A percentile compares a stretch with the other conserved stretches of the same genome.
phyloP scores from a whole-genome alignment of 768 basidiomycete genomes.

The Tricholoma hemisulphureum region DNA sequence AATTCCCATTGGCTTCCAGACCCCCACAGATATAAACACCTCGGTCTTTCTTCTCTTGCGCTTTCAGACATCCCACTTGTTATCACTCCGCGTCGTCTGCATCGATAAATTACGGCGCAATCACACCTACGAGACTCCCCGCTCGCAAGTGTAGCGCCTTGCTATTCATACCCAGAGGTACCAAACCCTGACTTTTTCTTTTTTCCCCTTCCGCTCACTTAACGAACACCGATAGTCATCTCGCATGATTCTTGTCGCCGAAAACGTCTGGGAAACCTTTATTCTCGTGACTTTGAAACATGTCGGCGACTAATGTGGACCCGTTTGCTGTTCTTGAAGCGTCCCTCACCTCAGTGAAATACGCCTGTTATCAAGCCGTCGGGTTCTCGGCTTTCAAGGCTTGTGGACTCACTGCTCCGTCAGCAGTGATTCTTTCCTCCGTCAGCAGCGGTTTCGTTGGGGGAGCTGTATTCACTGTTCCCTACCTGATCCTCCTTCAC shows the following conservation, averaged over 20 bases:
- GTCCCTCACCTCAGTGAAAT: constrained; percentile 20
- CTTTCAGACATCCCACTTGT: too few relatives aligned
- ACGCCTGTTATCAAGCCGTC: constrained; percentile 17
- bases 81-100: too few relatives aligned
- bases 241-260: not conserved
- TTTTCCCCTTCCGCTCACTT: not conserved
- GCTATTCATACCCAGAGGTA: not conserved
- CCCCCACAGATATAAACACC: not conserved
- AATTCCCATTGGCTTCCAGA: not conserved
- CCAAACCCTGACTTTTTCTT: not conserved
- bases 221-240: not conserved
- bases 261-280: not conserved
- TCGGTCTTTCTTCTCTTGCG: not conserved
- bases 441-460: constrained; percentile 13
- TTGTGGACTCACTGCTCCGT: not conserved
- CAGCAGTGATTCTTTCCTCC: constrained; percentile 1
- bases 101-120: too few relatives aligned
- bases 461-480: constrained; percentile 18
- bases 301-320: constrained; percentile 1
- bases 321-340: constrained; percentile 14
- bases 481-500: constrained; percentile 14
- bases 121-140: too few relatives aligned
- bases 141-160: not conserved
- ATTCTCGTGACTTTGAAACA: not conserved
- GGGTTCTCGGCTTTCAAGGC: constrained; percentile 4